These are phyloP conservation scores for Arthrobotrys pseudoclavata DNA, from an alignment of 2,329 filamentous ascomycete species.

Conservation along the genomic window DNA sequence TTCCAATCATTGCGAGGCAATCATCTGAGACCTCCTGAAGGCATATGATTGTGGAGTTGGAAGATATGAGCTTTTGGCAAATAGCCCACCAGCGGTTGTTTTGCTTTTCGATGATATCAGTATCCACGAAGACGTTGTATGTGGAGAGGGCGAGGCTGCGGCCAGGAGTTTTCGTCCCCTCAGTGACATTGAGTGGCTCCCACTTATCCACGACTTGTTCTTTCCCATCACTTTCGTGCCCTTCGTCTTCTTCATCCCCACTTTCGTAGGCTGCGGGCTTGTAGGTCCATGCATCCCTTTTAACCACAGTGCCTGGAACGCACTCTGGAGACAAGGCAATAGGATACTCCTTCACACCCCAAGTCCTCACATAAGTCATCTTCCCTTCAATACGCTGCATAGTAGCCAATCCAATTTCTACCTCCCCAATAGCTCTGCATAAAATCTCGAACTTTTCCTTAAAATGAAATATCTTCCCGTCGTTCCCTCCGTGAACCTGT, in stretches of 20 bases:
- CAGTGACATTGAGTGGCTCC: slow-evolving; percentile 20
- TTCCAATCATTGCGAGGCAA: slow-evolving; percentile 73
- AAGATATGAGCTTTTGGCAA: slow-evolving; percentile 65
- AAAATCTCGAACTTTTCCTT: slow-evolving; percentile 44
- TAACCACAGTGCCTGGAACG: slow-evolving; percentile 32
- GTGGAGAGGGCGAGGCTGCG: slow-evolving; percentile 65
- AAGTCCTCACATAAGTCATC: slow-evolving; percentile 69
- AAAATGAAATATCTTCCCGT: slow-evolving; percentile 50
- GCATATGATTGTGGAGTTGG: slow-evolving; percentile 66
- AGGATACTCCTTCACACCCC: slow-evolving; percentile 34
- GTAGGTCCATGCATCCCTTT: slow-evolving; percentile 29
- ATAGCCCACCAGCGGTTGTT: slow-evolving; percentile 65
- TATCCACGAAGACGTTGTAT: slow-evolving; percentile 68
- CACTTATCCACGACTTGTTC: slow-evolving; percentile 62
- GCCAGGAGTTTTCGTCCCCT: slow-evolving; percentile 30
- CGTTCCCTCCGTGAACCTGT: slow-evolving; percentile 70
- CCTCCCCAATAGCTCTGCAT: slow-evolving; percentile 44
- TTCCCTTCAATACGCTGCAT: slow-evolving; percentile 65
- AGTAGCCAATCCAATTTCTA: slow-evolving; percentile 58
- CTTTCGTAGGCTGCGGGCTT: slow-evolving; percentile 5
- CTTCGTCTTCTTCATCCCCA: slow-evolving; percentile 59
- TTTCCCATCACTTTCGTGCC: slow-evolving; percentile 62
- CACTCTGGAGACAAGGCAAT: slow-evolving; percentile 37
- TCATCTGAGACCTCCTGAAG: slow-evolving; percentile 77
- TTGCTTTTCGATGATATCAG: slow-evolving; percentile 65